Evolutionary conservation across 331 rosid species (phyloP), one percentile per base, ranked within the genome.

Genomic region (Arachis monticola): DNA sequence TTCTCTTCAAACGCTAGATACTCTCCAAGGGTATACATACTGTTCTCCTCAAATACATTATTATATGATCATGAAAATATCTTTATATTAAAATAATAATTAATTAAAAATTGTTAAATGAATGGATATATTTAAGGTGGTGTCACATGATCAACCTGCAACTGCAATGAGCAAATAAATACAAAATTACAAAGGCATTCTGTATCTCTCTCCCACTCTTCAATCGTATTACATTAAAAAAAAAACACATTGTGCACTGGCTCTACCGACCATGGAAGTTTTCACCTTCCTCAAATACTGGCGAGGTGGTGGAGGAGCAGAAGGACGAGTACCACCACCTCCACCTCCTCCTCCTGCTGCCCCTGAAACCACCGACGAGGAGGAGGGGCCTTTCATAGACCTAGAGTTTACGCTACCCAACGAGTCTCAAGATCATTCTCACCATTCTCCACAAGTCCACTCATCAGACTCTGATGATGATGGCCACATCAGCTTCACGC

Each of bases 351-450:
- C 65, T 42, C 1, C 67, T 14, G 10, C 32, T 35, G 13, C 66
- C 27, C 0, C 72, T 6, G 85, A 80, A 51, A 0, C 14, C 14
- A 58, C 72, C 1, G 83, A 83, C 10, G 84, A 70, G 12, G 96
- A 87, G 10, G 92, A 90, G 0, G 96, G 95, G 0, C 89, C 98
- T 9, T 93, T 89, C 81, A 83, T 93, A 64, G 98, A 93, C 82
- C 64, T 93, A 74, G 92, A 91, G 83, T 86, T 93, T 44, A 66
- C 91, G 11, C 67, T 85, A 17, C 89, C 92, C 6, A 85, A 85
- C 5, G 90, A 85, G 22, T 17, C 22, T 17, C 22, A 17, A 17
- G 22, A 17, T 17, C 22, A 17, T 17, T 17, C 22, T 17, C 22
- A 17, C 22, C 22, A 17, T 17, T 17, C 22, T 17, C 22, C 22